Evolutionary conservation across 169 alveolate genomes (phyloP), one percentile per base, ranked within the genome.

Genomic region (Plasmodium gaboni): DNA sequence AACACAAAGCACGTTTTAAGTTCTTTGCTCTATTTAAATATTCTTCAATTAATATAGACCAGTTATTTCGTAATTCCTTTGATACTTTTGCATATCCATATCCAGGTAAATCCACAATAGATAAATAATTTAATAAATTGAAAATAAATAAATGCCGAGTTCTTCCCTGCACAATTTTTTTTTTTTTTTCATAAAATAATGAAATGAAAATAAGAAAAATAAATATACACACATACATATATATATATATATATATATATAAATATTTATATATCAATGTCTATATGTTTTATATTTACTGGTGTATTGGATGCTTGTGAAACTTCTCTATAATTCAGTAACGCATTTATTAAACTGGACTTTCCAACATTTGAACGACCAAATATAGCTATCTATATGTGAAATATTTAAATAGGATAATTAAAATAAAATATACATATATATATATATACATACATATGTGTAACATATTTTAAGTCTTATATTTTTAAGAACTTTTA

Each of bases 281-380:
- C 19, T 17, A 5, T 26, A 2, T 42, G 2, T 42, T 6, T 28
- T 48, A 9, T 48, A 5, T 22, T 71, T 86, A 94, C 97, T 53
- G 97, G 97, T n/a, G 90, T 94, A 55, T 80, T 72, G 17, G 97
- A 94, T 2, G 95, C 94, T 15, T 96, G 97, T 3, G 97, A 97
- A 6, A 95, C 95, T 61, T 93, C 91, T 69, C 94, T 63, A 85
- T 95, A 92, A 67, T 95, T 94, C 46, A 97, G 67, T 8, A 98
- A 92, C 19, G 97, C 92, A 92, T 98, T 98, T 32, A 98, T 96
- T 60, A 98, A 94, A 57, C 98, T 93, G 9, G 98, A 96, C 89
- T 97, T 97, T 1, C 99, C 99, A 17, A 94, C 97, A 87, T 97
- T 97, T 17, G 99, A 97, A 38, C 97, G 88, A 3, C 99, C 99